phyloP scores from a whole-genome alignment of 2,329 filamentous ascomycete genomes.

The Monosporascus sp. region DNA sequence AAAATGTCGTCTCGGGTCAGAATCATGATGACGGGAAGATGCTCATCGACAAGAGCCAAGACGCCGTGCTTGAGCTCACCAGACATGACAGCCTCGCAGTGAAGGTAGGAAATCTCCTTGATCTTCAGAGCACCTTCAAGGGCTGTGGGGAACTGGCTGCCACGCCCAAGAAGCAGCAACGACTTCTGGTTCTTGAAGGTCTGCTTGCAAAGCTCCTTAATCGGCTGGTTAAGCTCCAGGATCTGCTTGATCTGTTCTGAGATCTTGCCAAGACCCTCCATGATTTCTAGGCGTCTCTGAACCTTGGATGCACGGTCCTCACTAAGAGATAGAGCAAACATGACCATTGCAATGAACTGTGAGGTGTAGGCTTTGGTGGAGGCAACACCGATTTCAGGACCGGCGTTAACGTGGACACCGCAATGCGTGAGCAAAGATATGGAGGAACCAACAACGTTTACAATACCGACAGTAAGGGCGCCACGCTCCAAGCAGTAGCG shows the following conservation, averaged over 20 bases:
- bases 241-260: constrained; percentile 91
- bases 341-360: constrained; percentile 99
- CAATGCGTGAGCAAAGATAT: constrained; percentile 99
- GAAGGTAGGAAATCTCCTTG: constrained; percentile 99
- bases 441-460: constrained; percentile 97
- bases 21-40: constrained; percentile 99
- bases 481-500: constrained; percentile 97
- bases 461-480: constrained; percentile 93
- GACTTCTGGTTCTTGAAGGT: constrained; percentile 98
- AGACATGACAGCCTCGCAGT: constrained; percentile 99
- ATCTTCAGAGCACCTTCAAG: constrained; percentile 98
- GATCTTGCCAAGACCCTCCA: constrained; percentile 82
- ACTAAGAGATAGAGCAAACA: constrained; percentile 94
- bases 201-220: constrained; percentile 89
- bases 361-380: constrained; percentile 99
- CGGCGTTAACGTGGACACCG: constrained; percentile 99
- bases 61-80: constrained; percentile 99
- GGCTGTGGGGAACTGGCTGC: constrained; percentile 93
- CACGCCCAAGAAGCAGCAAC: constrained; percentile 85
- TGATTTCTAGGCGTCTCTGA: constrained; percentile 88
- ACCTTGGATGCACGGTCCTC: constrained; percentile 96
- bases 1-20: constrained; percentile 94
- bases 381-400: constrained; percentile 96
- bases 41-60: constrained; percentile 93
- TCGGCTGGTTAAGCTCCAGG: constrained; percentile 82